Evolutionary conservation across 2,329 filamentous ascomycete species (phyloP), one percentile per base, ranked within the genome.

Genomic region (Arachnopeziza araneosa): DNA sequence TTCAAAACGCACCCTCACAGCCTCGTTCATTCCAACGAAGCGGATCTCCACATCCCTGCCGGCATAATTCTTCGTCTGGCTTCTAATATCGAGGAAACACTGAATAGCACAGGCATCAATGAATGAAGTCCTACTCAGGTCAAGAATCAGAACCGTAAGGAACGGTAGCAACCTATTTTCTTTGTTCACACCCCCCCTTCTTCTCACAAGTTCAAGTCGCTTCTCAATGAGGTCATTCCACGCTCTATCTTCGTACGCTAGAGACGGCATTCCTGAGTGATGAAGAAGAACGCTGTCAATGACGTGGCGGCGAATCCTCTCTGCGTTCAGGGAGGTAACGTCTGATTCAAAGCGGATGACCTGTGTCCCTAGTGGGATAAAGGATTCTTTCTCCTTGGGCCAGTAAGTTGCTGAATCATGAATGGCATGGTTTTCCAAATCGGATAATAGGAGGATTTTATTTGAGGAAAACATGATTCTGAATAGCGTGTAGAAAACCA

Each of bases 401-500:
- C 61, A 63, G 4, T 19, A 44, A 17, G 36, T 12, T 14, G 12
- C 36, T 44, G 36, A 17, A 14, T 44, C 36, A 14, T 50, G 57
- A 10, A 57, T 56, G 48, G 58, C 54, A 10, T 56, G 54, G 17
- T 55, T 55, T 24, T 67, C 65, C 14, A 66, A 55, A 56, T 67
- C 65, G 48, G 52, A 14, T 12, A n/a, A 52, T 12, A 55, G 36
- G 24, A 65, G 17, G 2, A 48, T 36, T 21, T 54, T 54, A n/a
- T 62, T 55, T 10, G 54, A 54, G 2, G 64, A 65, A 51, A 65
- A 67, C 59, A 66, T 64, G 24, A 59, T 26, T 22, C 64, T 62
- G 51, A 67, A 52, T 21, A 66, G 23, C 2, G 64, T 66, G 50
- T 66, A 66, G 24, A 59, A 10, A n/a, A 60, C 50, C 56, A 62